These are phyloP conservation scores for Eudorina sp. DNA, from an alignment of 139 green algal species.

Conservation along the genomic window DNA sequence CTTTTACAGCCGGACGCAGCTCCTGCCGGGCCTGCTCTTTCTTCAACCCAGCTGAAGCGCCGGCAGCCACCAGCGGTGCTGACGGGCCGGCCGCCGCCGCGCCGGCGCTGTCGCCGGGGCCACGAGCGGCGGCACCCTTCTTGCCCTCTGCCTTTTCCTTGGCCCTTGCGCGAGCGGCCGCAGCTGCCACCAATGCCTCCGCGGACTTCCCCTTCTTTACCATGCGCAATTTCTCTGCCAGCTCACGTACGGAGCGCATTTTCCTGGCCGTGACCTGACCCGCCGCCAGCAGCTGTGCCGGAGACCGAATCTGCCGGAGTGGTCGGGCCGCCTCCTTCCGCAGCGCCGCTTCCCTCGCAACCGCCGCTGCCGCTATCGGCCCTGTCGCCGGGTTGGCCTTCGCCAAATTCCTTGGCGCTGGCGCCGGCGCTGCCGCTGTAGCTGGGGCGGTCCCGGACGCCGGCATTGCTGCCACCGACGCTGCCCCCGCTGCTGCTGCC, in stretches of 20 bases:
- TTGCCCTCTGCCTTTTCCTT: no score
- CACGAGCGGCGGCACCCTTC: no score
- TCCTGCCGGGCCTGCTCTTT: no score
- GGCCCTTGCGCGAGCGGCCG: no score
- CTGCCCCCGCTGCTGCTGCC: not conserved
- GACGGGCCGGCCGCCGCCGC: no score
- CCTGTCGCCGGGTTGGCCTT: not conserved
- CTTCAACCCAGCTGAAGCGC: no score
- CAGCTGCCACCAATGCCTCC: no score
- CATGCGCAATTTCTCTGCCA: not conserved
- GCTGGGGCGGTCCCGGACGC: not conserved
- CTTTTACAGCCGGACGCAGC: no score
- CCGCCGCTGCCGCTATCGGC: not conserved
- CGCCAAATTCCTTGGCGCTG: not conserved
- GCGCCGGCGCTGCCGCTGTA: no score
- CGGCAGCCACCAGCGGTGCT: no score
- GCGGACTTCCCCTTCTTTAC: not conserved
- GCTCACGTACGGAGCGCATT: not conserved
- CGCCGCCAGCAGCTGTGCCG: not conserved
- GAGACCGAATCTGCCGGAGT: not conserved
- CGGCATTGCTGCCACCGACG: not conserved
- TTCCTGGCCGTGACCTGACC: not conserved
- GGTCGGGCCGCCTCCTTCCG: not conserved
- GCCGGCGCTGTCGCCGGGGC: no score
- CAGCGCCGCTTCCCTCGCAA: not conserved